phyloP scores from a whole-genome alignment of 192 early-diverging fungal species.

The Coemansia javaensis region DNA sequence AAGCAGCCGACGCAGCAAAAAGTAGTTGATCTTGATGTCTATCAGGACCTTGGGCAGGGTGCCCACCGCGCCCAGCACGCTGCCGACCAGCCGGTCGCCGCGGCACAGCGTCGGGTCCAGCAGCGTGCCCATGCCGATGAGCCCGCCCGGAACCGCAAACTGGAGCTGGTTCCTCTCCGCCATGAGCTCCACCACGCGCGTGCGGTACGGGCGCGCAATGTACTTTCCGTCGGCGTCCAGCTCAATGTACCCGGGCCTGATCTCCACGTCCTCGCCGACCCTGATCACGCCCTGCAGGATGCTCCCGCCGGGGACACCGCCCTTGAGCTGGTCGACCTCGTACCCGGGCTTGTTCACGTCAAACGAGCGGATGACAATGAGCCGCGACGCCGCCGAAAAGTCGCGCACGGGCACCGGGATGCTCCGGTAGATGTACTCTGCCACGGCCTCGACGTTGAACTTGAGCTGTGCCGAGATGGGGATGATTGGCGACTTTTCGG shows the following conservation, averaged over 20 bases:
- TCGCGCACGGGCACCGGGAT: conserved; percentile 94
- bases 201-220: conserved; percentile 80
- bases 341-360: conserved; percentile 99
- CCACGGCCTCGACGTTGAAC: conserved; percentile 97
- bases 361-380: conserved; percentile 98
- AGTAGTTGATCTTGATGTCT: conserved; percentile 96
- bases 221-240: conserved; percentile 83
- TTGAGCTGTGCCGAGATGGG: conserved; percentile 98
- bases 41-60: conserved; percentile 90
- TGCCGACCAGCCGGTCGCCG: conserved; percentile 93
- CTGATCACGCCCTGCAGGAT: conserved; percentile 87
- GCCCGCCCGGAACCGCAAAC: conserved; percentile 98
- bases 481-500: conserved; percentile 91
- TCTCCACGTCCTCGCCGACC: conserved; percentile 92
- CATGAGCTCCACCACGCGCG: conserved; percentile 79
- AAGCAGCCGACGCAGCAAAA: conserved; percentile 89
- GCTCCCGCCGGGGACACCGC: conserved; percentile 97
- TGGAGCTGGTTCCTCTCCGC: conserved; percentile 87
- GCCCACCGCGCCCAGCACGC: conserved; percentile 88
- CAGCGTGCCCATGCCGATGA: conserved; percentile 96
- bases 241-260: conserved; percentile 89
- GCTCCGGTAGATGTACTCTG: conserved; percentile 95
- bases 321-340: conserved; percentile 86
- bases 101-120: conserved; percentile 95
- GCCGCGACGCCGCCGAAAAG: conserved; percentile 82